Base-by-base conservation (phyloP, 108 stramenopile genomes). In the Cyclotella kingstonii region DNA sequence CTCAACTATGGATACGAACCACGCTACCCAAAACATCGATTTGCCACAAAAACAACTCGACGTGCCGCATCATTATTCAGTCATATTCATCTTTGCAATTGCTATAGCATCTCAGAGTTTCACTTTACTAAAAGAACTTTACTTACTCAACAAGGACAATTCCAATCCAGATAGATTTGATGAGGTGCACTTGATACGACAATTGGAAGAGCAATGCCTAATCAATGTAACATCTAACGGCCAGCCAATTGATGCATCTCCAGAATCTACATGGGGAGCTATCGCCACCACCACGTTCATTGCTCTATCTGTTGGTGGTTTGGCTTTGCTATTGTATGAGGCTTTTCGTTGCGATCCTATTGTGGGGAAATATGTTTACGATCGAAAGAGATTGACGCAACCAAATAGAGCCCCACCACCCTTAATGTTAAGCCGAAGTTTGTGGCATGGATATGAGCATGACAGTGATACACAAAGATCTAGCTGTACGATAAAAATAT, bases 331-430 rank as follows among this genome's bases (percentile, higher is more conserved):
- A 5, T 11, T 38, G 1, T 76, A 52, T 23, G 75, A 76, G 29
- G 19, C 41, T 4, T 70, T 36, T 18, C 63, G 75, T 12, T 61
- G 69, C 17, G 70, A 76, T 56, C 75, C 75, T 1, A 65, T 71
- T 25, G 56, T 70, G 7, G 62, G 63, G 1, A 71, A 70, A 38
- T 70, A 71, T 43, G 62, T 70, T 10, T 74, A 74, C 40, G 76
- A 77, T 68, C 71, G 76, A 5, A 66, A 67, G 26, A 34, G 76
- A 8, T 28, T 73, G 42, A 66, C 31, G 23, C 66, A 77, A 22
- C 76, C 76, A 0, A 44, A 46, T 17, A 25, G 76, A 18, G 58
- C 71, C 33, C 76, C 76, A 0, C 76, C 76, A 8, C 76, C 76
- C 0, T 29, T 77, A 4, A 77, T 77, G 76, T 17, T 42, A 14